Percentiles rank a stretch among this genome's conserved stretches.
These are phyloP conservation scores for Aspergillus avenaceus DNA, from an alignment of 495 filamentous ascomycete species.

Conservation along the genomic window DNA sequence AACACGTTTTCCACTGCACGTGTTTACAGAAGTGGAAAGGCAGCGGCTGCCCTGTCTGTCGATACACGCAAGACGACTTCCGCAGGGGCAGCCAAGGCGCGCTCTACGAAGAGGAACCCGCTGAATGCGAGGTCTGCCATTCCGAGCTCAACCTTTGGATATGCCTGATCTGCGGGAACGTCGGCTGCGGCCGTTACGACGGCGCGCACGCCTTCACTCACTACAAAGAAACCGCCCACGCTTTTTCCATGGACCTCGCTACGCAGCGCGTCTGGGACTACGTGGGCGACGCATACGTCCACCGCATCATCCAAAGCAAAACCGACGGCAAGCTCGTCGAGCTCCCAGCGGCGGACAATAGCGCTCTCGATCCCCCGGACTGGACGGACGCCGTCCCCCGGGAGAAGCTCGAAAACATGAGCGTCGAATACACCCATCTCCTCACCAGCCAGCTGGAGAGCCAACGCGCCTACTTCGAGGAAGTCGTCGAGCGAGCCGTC, in stretches of 20 bases:
- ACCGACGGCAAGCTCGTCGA: constrained; percentile 85
- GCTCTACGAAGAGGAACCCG: constrained; percentile 33
- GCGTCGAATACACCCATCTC: constrained; percentile 89
- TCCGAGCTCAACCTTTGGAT: constrained; percentile 84
- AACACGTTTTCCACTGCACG: constrained; percentile 97
- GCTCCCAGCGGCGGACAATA: constrained; percentile 54
- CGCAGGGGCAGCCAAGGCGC: constrained; percentile 25
- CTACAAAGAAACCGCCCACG: constrained; percentile 84
- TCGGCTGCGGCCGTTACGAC: constrained; percentile 93
- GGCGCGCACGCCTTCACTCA: constrained; percentile 90
- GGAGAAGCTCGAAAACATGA: constrained; percentile 88
- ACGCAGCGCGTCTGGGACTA: constrained; percentile 99
- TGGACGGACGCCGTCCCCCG: constrained; percentile 72
- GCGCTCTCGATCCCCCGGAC: constrained; percentile 40
- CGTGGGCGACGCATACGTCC: constrained; percentile 88
- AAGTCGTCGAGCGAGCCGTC: constrained; percentile 82
- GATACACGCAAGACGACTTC: constrained; percentile 68
- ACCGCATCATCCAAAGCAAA: constrained; percentile 89
- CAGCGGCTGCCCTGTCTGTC: constrained; percentile 88
- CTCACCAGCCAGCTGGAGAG: constrained; percentile 87
- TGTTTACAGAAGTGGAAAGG: constrained; percentile 97
- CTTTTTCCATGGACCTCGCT: constrained; percentile 85
- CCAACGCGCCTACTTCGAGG: constrained; percentile 91
- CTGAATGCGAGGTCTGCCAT: constrained; percentile 70
- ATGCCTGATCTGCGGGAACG: constrained; percentile 87